phyloP scores from a whole-genome alignment of 345 rosid genomes.

The Noccaea caerulescens region DNA sequence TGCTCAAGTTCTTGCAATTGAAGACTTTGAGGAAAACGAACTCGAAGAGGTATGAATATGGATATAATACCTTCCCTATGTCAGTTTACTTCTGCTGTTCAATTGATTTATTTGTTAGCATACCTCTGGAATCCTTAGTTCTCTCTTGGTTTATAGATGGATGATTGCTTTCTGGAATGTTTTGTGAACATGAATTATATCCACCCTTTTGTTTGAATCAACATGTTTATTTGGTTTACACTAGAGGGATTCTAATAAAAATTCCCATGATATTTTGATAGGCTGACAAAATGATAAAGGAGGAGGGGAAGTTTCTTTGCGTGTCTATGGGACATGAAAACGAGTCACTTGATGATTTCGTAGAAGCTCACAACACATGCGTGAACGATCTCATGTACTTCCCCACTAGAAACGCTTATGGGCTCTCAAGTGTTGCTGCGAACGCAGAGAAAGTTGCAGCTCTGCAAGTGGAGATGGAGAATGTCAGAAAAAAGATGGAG shows the following conservation, averaged over 20 bases:
- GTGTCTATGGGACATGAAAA: constrained; percentile 90
- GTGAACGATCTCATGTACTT: constrained; percentile 94
- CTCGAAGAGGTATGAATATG: constrained; percentile 62
- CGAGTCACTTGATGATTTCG: constrained; percentile 80
- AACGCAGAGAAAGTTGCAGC: constrained; percentile 87
- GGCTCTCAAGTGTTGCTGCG: constrained; percentile 94
- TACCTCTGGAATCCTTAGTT: constrained; percentile 3
- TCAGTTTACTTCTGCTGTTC: constrained; percentile 21
- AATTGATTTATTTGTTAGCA: not conserved
- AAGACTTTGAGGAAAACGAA: constrained; percentile 85
- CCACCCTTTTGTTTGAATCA: constrained; percentile 22
- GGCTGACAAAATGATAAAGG: constrained; percentile 75
- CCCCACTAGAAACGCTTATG: constrained; percentile 87
- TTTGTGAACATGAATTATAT: constrained; percentile 2
- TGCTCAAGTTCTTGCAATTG: constrained; percentile 62
- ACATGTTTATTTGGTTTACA: constrained; percentile 6
- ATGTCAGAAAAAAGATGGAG: constrained; percentile 70
- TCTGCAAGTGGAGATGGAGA: constrained; percentile 77
- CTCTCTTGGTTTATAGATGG: constrained; percentile 8
- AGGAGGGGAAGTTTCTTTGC: constrained; percentile 72
- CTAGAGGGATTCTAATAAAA: constrained; percentile 7
- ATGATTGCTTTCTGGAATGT: constrained; percentile 2
- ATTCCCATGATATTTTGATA: constrained; percentile 39
- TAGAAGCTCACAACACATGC: constrained; percentile 88
- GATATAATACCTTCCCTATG: not conserved